A percentile compares a stretch with the other conserved stretches of the same genome.
Conservation (phyloP, 495 filamentous ascomycete genomes). For the Penicillium angulare region DNA sequence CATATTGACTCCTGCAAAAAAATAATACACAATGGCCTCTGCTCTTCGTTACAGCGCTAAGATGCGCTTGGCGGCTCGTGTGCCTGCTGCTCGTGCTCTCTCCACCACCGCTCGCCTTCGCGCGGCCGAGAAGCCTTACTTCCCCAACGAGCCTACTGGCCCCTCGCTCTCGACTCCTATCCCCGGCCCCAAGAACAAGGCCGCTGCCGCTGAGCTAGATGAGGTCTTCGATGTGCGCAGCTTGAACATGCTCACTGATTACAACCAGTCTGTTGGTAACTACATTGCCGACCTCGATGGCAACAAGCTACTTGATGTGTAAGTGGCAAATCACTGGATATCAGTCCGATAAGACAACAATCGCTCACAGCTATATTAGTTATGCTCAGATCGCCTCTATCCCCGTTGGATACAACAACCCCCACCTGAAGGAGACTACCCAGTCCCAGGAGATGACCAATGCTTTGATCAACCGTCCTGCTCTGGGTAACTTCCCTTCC, state of each 20-base stretch:
- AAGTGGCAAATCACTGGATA: slow-evolving; percentile 33
- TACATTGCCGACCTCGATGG: slow-evolving; percentile 86
- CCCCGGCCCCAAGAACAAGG: slow-evolving; percentile 75
- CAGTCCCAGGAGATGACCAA: slow-evolving; percentile 75
- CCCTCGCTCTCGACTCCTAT: slow-evolving; percentile 76
- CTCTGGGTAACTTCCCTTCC: slow-evolving; percentile 93
- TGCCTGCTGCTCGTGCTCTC: slow-evolving; percentile 39
- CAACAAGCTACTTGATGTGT: slow-evolving; percentile 68
- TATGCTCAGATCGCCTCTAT: slow-evolving; percentile 98
- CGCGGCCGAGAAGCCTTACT: slow-evolving; percentile 55
- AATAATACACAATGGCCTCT: slow-evolving; percentile 39
- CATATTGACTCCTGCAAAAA: background rate
- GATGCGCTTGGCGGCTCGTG: slow-evolving; percentile 38
- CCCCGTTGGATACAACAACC: slow-evolving; percentile 96
- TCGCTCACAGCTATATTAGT: slow-evolving; percentile 35
- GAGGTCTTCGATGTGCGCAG: slow-evolving; percentile 90
- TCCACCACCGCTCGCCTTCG: slow-evolving; percentile 41
- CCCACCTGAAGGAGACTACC: slow-evolving; percentile 67
- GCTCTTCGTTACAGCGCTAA: slow-evolving; percentile 43
- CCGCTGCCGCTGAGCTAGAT: slow-evolving; percentile 69
- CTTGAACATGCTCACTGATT: slow-evolving; percentile 90
- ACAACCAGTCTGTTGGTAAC: slow-evolving; percentile 63
- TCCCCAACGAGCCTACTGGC: slow-evolving; percentile 70
- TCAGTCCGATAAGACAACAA: slow-evolving; percentile 5
- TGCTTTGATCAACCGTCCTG: slow-evolving; percentile 88